Evolutionary conservation across 192 early-diverging fungal species (phyloP).

Genomic region (Coemansia guatemalensis): DNA sequence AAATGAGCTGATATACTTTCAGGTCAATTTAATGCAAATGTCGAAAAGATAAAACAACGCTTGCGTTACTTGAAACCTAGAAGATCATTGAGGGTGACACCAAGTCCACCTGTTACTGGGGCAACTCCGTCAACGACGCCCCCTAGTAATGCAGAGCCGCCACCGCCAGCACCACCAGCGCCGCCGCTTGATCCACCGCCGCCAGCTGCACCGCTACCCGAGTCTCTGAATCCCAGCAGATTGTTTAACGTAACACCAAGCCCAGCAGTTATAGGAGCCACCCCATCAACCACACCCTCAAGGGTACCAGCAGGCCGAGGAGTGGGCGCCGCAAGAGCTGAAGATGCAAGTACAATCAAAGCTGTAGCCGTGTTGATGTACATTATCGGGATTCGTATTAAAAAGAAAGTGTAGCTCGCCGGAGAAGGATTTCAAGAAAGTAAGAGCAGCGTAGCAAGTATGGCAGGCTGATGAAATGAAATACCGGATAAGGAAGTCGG

Average conservation of each 20-base stretch:
- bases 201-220: neutral
- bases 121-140: slow-evolving; percentile 22
- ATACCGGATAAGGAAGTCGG: neutral
- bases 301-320: slow-evolving; percentile 7
- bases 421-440: too few species aligned
- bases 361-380: neutral
- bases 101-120: slow-evolving; percentile 16
- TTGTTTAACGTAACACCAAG: slow-evolving; percentile 9
- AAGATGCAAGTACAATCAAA: neutral
- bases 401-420: neutral
- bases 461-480: neutral
- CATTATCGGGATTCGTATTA: neutral
- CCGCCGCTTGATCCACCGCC: neutral
- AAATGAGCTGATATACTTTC: too few species aligned
- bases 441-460: too few species aligned
- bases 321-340: slow-evolving; percentile 5
- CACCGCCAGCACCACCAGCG: neutral
- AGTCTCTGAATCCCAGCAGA: slow-evolving; percentile 5
- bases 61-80: slow-evolving; percentile 19
- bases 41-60: too few species aligned
- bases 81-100: slow-evolving; percentile 6
- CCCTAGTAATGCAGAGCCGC: slow-evolving; percentile 15
- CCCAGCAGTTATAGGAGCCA: slow-evolving; percentile 23
- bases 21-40: too few species aligned
- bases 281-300: slow-evolving; percentile 20